phyloP scores from a whole-genome alignment of 2,329 filamentous ascomycete species.

The Colletotrichum costaricense region DNA sequence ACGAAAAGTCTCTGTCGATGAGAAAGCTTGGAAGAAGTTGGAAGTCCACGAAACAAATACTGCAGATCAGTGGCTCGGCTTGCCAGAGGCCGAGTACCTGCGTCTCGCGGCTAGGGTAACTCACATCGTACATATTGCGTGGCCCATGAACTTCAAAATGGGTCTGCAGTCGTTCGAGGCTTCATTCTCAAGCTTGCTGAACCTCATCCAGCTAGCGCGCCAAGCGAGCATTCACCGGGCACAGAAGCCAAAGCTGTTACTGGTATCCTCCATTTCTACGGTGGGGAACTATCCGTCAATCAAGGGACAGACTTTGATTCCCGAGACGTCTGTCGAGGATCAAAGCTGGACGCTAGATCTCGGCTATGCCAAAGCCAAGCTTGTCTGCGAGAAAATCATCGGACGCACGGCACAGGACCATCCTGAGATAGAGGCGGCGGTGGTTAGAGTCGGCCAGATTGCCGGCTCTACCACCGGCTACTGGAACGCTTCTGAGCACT shows the following conservation, averaged over 20 bases:
- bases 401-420: slow-evolving; percentile 27
- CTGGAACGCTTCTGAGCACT: slow-evolving; percentile 38
- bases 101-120: slow-evolving; percentile 36
- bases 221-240: background rate
- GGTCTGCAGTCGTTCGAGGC: slow-evolving; percentile 36
- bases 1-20: no score
- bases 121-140: slow-evolving; percentile 39
- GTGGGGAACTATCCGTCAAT: slow-evolving; percentile 15
- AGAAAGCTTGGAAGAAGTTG: no score
- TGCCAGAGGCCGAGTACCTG: slow-evolving; percentile 17
- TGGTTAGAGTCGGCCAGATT: slow-evolving; percentile 38
- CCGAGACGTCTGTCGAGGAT: slow-evolving; percentile 27
- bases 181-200: slow-evolving; percentile 38
- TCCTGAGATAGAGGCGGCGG: slow-evolving; percentile 30
- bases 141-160: slow-evolving; percentile 42
- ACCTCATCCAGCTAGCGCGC: slow-evolving; percentile 35
- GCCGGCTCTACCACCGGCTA: slow-evolving; percentile 35
- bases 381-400: slow-evolving; percentile 39
- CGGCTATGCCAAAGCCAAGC: slow-evolving; percentile 40
- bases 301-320: slow-evolving; percentile 22
- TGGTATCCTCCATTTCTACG: background rate
- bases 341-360: slow-evolving; percentile 33
- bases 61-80: no score
- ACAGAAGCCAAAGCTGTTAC: background rate
- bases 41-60: no score